phyloP scores from a whole-genome alignment of 2,329 filamentous ascomycete genomes.

The Aureobasidium namibiae region DNA sequence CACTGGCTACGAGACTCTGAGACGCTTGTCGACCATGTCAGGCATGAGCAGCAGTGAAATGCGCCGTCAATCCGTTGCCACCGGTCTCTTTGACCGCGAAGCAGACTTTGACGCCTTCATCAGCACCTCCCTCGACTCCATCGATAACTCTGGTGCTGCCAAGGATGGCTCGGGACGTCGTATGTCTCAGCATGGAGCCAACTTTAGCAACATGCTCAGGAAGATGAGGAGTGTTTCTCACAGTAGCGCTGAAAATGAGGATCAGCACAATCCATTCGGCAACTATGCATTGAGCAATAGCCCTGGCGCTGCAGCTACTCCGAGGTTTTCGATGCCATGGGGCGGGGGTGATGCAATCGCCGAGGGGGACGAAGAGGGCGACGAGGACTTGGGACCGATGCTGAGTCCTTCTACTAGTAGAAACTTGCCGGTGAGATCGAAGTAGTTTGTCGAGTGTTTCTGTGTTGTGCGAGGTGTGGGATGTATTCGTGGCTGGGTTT shows the following conservation, averaged over 20 bases:
- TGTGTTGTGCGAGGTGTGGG: too few relatives aligned
- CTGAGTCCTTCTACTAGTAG: not conserved
- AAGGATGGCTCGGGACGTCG: not conserved
- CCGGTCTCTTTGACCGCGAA: constrained; percentile 6
- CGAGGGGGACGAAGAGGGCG: not conserved
- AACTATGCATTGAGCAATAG: not conserved
- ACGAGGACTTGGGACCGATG: not conserved
- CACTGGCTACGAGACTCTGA: constrained; percentile 7
- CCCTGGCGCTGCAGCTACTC: not conserved
- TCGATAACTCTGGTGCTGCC: not conserved
- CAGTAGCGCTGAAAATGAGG: not conserved
- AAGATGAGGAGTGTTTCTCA: not conserved
- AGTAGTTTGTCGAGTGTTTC: not conserved
- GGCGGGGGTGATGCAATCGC: not conserved
- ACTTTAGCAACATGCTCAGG: constrained; percentile 1
- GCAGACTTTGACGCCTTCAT: constrained; percentile 10
- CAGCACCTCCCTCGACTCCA: not conserved
- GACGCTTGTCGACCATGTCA: constrained; percentile 3
- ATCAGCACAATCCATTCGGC: not conserved
- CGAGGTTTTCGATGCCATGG: not conserved
- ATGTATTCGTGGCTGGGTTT: too few relatives aligned
- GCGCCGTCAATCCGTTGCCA: not conserved
- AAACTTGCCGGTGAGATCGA: not conserved
- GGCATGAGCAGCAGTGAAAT: not conserved
- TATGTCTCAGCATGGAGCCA: not conserved